Conservation (phyloP, 805 yeast species). For the Metahyphopichia silvanorum region DNA sequence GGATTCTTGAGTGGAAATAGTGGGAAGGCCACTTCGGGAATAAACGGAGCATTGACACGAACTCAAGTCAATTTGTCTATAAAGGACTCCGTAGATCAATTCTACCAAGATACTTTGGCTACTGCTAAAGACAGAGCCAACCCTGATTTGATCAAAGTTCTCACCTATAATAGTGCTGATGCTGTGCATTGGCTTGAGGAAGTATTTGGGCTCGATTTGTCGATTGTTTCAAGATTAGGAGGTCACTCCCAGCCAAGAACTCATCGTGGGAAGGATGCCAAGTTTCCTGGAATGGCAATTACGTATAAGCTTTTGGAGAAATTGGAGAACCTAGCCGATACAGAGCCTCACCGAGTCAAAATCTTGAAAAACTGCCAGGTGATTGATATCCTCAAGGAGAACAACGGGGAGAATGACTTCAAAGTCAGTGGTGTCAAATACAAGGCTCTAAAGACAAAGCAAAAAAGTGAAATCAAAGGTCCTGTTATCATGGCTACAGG, state of each 20-base stretch:
- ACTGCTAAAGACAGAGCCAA: conserved; percentile 65
- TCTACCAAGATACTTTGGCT: conserved; percentile 62
- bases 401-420: conserved; percentile 16
- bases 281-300: conserved; percentile 66
- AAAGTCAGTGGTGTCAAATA: conserved; percentile 28
- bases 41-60: conserved; percentile 67
- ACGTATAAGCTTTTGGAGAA: conserved; percentile 51
- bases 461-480: conserved; percentile 38
- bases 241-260: conserved; percentile 83
- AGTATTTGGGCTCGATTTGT: conserved; percentile 57
- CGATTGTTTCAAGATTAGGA: conserved; percentile 71
- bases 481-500: conserved; percentile 65
- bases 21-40: conserved; percentile 66
- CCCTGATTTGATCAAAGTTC: conserved; percentile 52
- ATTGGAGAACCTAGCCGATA: conserved; percentile 44
- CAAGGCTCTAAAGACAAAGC: conserved; percentile 28
- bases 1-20: conserved; percentile 62
- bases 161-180: conserved; percentile 58
- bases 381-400: conserved; percentile 38
- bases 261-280: conserved; percentile 69
- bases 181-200: conserved; percentile 76
- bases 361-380: conserved; percentile 40
- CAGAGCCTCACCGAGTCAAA: conserved; percentile 42
- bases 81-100: conserved; percentile 55
- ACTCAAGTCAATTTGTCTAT: conserved; percentile 52